Base-by-base conservation (phyloP, 2,329 filamentous ascomycete genomes). In the Stachybotrys elegans region DNA sequence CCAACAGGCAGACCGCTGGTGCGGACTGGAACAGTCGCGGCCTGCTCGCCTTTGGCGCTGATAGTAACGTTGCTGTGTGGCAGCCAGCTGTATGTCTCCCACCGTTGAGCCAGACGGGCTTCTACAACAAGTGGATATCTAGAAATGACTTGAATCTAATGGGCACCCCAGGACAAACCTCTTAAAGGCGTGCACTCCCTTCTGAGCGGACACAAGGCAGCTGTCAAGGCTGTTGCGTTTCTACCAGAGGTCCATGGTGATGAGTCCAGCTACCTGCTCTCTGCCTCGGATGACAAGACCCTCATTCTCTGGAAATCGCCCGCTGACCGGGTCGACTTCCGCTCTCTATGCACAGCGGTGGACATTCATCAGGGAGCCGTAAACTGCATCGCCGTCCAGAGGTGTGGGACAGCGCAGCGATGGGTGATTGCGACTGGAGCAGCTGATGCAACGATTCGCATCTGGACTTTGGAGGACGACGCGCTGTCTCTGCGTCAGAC, bases 1-100 rank as follows among this genome's bases (percentile, higher is more conserved):
- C 89, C 38, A 98, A 97, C 65, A 79, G 92, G 56, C 88, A 97
- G 57, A 86, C 92, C 16, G 83, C 85, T 14, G 87, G 89, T 22
- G 91, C 92, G 22, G 92, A 97, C 68, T 98, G 93, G 93, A 82
- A 86, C 59, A 60, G 68, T 17, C 69, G 76, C 50, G 87, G 86
- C 9, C 62, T 90, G 36, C 73, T 98, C 43, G 93, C 90, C 22
- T 98, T 88, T 69, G 93, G 93, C 23, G 85, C 91, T 8, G 88
- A 94, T 65, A 83, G 84, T 54, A 93, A 93, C 67, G 78, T 98
- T 55, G 92, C 90, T 35, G 61, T 97, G 32, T 98, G 93, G 93
- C 74, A 82, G 60, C 90, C 90, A 44, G 66, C 76, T 61, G 88
- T 91, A 73, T 66, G 82, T 69, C 47, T 37, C 40, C 13, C 41